phyloP scores from a whole-genome alignment of 495 filamentous ascomycete species.

The Cairneyella variabilis region DNA sequence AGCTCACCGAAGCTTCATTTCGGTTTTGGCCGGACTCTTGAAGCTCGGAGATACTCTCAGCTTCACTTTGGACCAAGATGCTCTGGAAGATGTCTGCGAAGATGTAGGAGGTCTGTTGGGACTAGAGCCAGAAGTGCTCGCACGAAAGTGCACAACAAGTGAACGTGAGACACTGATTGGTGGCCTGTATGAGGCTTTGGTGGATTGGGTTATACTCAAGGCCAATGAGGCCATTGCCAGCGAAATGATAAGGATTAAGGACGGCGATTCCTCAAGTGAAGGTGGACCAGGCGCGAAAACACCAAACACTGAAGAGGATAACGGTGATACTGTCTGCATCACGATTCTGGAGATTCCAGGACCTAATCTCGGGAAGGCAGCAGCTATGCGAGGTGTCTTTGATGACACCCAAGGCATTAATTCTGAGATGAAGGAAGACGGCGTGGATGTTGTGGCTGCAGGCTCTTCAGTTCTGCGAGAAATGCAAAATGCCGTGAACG shows the following conservation, averaged over 20 bases:
- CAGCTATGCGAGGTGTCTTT: constrained; percentile 83
- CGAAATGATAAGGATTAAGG: constrained; percentile 60
- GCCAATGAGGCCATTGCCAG: constrained; percentile 83
- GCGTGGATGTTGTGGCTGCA: constrained; percentile 63
- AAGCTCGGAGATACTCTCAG: constrained; percentile 90
- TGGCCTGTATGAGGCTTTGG: constrained; percentile 88
- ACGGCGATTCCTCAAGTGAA: constrained; percentile 60
- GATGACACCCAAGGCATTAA: constrained; percentile 92
- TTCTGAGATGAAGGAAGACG: constrained; percentile 93
- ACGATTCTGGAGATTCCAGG: constrained; percentile 84
- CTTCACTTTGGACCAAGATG: constrained; percentile 80
- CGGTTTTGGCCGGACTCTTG: constrained; percentile 77
- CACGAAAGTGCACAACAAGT: constrained; percentile 71
- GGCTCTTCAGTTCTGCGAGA: constrained; percentile 79
- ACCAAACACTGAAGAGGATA: constrained; percentile 60
- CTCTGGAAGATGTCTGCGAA: constrained; percentile 80
- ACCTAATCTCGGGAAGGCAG: constrained; percentile 74
- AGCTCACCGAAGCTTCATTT: constrained; percentile 73
- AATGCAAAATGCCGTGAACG: constrained; percentile 75
- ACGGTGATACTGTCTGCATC: constrained; percentile 80
- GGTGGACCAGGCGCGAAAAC: constrained; percentile 44
- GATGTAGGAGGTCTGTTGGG: constrained; percentile 85
- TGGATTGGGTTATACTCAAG: constrained; percentile 88
- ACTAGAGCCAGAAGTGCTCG: constrained; percentile 79
- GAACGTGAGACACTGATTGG: constrained; percentile 80